These are phyloP conservation scores for Iris pallida DNA, from an alignment of 116 monocot species.

Conservation along the genomic window DNA sequence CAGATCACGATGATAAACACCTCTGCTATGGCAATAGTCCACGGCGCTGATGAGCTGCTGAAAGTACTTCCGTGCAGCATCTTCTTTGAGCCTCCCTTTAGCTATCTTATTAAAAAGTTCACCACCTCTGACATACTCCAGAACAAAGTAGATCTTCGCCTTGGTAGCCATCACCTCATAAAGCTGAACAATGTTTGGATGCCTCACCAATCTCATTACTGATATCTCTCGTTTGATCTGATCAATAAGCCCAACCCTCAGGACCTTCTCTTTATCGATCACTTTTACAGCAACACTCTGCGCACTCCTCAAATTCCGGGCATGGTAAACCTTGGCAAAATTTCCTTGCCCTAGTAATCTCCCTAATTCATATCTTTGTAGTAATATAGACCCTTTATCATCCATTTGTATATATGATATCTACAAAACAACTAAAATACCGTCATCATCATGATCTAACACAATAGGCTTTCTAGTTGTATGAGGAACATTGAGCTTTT, in stretches of 20 bases:
- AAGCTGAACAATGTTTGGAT: slow-evolving; percentile 50
- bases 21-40: slow-evolving; percentile 50
- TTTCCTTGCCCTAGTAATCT: slow-evolving; percentile 53
- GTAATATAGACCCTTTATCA: slow-evolving; percentile 19
- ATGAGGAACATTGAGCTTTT: slow-evolving; percentile 2
- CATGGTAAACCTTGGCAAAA: slow-evolving; percentile 57
- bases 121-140: slow-evolving; percentile 54
- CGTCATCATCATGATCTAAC: slow-evolving; percentile 30
- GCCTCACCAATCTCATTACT: slow-evolving; percentile 48
- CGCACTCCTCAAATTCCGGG: slow-evolving; percentile 27
- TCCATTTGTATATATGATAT: slow-evolving; percentile 22
- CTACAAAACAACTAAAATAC: not conserved
- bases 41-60: slow-evolving; percentile 49
- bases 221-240: slow-evolving; percentile 61
- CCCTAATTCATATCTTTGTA: slow-evolving; percentile 51
- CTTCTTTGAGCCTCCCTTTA: slow-evolving; percentile 44
- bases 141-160: slow-evolving; percentile 52
- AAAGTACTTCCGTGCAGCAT: slow-evolving; percentile 45
- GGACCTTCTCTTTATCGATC: slow-evolving; percentile 52
- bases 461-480: slow-evolving; percentile 8
- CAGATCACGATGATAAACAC: slow-evolving; percentile 60
- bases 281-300: slow-evolving; percentile 52
- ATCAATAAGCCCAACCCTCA: slow-evolving; percentile 43
- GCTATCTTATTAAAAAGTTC: slow-evolving; percentile 48
- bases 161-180: slow-evolving; percentile 62